These are phyloP conservation scores for Bipolaris gigantea DNA, from an alignment of 2,329 filamentous ascomycete species.

Conservation along the genomic window DNA sequence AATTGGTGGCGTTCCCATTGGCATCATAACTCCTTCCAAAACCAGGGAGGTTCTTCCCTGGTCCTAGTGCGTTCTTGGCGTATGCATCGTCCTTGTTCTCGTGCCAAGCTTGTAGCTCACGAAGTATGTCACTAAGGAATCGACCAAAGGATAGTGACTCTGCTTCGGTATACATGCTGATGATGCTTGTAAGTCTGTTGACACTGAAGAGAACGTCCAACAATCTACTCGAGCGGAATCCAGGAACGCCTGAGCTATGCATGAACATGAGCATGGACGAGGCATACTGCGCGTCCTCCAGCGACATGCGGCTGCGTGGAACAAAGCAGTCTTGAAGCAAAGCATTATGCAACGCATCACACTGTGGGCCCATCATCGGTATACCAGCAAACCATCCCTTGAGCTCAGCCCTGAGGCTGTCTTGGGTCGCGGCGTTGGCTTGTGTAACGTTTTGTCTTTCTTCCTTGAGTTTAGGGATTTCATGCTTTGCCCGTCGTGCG, in stretches of 20 bases:
- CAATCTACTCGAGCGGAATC: slow-evolving; percentile 83
- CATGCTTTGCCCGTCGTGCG: slow-evolving; percentile 73
- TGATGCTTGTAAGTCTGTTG: slow-evolving; percentile 76
- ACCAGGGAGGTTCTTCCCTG: slow-evolving; percentile 68
- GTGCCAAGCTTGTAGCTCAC: slow-evolving; percentile 84
- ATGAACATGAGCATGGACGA: slow-evolving; percentile 86
- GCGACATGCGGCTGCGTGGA: slow-evolving; percentile 81
- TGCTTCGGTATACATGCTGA: slow-evolving; percentile 86
- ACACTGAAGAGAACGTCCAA: slow-evolving; percentile 83
- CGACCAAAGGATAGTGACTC: slow-evolving; percentile 93
- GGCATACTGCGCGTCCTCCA: slow-evolving; percentile 84
- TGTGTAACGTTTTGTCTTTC: slow-evolving; percentile 58
- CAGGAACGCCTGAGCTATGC: slow-evolving; percentile 79
- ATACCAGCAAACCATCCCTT: slow-evolving; percentile 74
- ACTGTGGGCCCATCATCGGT: slow-evolving; percentile 61
- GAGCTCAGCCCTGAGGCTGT: slow-evolving; percentile 74
- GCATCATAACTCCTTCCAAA: slow-evolving; percentile 75
- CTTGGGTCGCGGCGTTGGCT: slow-evolving; percentile 53
- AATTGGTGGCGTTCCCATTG: slow-evolving; percentile 68
- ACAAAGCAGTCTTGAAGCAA: slow-evolving; percentile 89
- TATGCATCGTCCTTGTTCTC: slow-evolving; percentile 68
- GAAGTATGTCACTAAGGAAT: slow-evolving; percentile 80
- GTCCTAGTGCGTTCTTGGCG: slow-evolving; percentile 77
- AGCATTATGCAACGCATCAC: slow-evolving; percentile 65
- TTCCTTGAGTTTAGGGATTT: slow-evolving; percentile 58